phyloP scores from a whole-genome alignment of 2,329 filamentous ascomycete genomes.

The Fusarium abutilonis region DNA sequence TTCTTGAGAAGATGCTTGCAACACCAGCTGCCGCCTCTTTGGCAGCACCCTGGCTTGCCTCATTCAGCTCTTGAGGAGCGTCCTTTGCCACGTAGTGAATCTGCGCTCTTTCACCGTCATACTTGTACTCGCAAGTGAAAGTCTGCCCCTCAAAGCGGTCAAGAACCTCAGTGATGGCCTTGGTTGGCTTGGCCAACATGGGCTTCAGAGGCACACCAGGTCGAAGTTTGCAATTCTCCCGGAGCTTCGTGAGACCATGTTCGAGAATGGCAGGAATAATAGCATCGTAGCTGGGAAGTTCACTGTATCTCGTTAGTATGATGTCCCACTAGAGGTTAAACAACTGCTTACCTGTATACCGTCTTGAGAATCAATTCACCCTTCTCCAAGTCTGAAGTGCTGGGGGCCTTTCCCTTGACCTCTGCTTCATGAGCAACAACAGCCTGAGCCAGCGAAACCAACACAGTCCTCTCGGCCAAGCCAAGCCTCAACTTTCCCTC shows the following conservation, averaged over 20 bases:
- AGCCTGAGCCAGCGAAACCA: constrained; percentile 90
- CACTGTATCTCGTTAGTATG: constrained; percentile 65
- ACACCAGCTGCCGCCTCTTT: constrained; percentile 77
- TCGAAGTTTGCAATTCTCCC: constrained; percentile 87
- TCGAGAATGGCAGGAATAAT: constrained; percentile 91
- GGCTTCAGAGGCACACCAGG: constrained; percentile 96
- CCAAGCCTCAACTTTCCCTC: constrained; percentile 94
- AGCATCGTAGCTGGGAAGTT: constrained; percentile 93
- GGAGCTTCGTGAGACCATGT: constrained; percentile 83
- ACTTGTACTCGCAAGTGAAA: constrained; percentile 99
- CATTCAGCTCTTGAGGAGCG: constrained; percentile 73
- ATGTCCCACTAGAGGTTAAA: background rate
- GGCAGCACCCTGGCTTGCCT: constrained; percentile 67
- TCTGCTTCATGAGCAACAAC: constrained; percentile 84
- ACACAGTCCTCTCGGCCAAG: constrained; percentile 89
- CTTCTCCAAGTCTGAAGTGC: constrained; percentile 79
- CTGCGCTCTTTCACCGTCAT: constrained; percentile 97
- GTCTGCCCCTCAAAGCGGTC: constrained; percentile 95
- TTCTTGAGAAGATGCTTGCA: constrained; percentile 94
- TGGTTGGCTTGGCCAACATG: constrained; percentile 98
- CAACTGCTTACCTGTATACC: constrained; percentile 76
- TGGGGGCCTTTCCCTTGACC: constrained; percentile 74
- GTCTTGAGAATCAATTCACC: constrained; percentile 88
- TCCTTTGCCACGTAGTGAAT: constrained; percentile 96
- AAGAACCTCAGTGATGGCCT: constrained; percentile 96